A percentile compares a stretch with the other conserved stretches of the same genome.
Conservation (phyloP, 805 yeast species). For the Candida fluviatilis region DNA sequence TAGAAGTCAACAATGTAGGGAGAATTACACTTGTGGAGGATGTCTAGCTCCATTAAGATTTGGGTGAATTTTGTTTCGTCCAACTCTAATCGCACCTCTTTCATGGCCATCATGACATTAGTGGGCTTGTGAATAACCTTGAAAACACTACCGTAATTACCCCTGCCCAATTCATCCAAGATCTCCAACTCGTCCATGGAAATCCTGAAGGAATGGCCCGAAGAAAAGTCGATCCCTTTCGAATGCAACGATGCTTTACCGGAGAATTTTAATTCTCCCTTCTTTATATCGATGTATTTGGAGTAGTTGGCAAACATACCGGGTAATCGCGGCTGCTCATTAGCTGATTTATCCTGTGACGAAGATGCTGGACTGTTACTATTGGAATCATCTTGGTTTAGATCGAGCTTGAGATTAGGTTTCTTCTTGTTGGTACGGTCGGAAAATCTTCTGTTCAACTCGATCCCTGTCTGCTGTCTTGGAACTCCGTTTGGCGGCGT, state of each 20-base stretch:
- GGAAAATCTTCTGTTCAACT: conserved; percentile 31
- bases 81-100: conserved; percentile 87
- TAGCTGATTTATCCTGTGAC: conserved; percentile 2
- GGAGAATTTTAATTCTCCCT: conserved; percentile 87
- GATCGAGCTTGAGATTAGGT: conserved; percentile 35
- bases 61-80: conserved; percentile 94
- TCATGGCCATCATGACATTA: conserved; percentile 92
- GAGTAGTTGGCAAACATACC: conserved; percentile 82
- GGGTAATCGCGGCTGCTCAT: conserved; percentile 32
- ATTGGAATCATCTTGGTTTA: conserved; percentile 14
- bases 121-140: conserved; percentile 93
- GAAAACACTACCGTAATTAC: conserved; percentile 94
- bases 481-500: background rate
- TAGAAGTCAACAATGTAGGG: conserved; percentile 93
- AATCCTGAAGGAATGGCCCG: conserved; percentile 83
- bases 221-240: conserved; percentile 84
- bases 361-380: background rate
- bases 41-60: conserved; percentile 93
- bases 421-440: conserved; percentile 31
- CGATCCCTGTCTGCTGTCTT: conserved; percentile 12
- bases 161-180: conserved; percentile 87
- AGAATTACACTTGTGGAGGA: conserved; percentile 84
- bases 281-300: conserved; percentile 84
- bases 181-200: conserved; percentile 80
- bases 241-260: conserved; percentile 93